Evolutionary conservation across 306 rosid genomes (phyloP).

Genomic region (Cyclanthera cordifolia): DNA sequence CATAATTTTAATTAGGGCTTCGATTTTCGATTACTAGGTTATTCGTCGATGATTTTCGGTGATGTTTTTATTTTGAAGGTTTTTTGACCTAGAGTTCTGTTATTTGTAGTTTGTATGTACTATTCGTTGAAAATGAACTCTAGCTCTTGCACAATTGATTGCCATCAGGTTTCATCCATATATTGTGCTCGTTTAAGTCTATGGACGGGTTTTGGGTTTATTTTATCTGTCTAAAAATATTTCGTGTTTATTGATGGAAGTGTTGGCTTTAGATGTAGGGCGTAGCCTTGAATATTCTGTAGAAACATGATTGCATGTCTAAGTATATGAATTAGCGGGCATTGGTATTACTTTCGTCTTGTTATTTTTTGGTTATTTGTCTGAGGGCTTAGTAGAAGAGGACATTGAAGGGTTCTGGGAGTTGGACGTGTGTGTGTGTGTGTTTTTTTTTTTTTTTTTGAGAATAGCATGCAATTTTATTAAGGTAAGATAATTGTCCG

Average conservation of each 20-base stretch:
- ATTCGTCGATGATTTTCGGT: conserved; percentile 9
- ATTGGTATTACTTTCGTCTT: too few relatives aligned
- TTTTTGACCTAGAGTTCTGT: neutral
- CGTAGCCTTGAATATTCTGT: neutral
- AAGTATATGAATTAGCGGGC: too few relatives aligned
- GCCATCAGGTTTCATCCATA: conserved; percentile 17
- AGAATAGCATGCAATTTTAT: too few relatives aligned
- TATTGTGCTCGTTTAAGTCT: neutral
- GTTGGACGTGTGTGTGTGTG: too few relatives aligned
- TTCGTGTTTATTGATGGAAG: neutral
- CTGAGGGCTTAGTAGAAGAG: neutral
- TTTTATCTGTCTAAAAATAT: neutral
- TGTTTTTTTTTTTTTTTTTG: neutral
- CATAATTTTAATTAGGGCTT: too few relatives aligned
- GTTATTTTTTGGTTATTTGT: neutral
- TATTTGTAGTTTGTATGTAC: neutral
- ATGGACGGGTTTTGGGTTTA: conserved; percentile 17
- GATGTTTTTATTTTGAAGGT: neutral
- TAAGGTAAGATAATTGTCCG: too few relatives aligned
- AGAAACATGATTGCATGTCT: neutral
- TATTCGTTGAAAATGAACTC: neutral
- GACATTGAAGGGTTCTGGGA: neutral
- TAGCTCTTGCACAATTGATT: neutral
- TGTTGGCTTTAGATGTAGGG: neutral
- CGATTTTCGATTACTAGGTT: too few relatives aligned